Evolutionary conservation across 441 rosid species (phyloP).

Genomic region (Populus trichocarpa): DNA sequence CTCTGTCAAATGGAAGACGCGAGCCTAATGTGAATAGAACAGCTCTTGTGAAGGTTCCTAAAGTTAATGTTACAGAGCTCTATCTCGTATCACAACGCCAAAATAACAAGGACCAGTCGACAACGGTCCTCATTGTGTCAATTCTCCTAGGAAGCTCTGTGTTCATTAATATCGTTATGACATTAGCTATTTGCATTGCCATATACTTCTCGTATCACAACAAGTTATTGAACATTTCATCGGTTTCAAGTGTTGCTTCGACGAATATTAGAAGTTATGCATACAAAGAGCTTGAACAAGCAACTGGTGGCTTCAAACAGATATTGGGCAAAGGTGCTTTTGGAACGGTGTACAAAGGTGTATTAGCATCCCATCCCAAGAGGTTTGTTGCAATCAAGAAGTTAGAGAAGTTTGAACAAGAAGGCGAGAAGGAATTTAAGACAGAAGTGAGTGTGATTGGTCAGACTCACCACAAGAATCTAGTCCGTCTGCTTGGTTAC

Average conservation of each 20-base stretch:
- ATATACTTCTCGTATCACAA: neutral
- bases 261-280: slow-evolving; percentile 12
- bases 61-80: neutral
- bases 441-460: too few relatives aligned
- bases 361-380: neutral
- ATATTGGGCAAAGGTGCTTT: slow-evolving; percentile 42
- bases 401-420: slow-evolving; percentile 14
- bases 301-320: slow-evolving; percentile 36
- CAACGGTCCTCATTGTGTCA: neutral
- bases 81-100: neutral
- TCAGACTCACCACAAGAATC: too few relatives aligned
- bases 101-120: neutral
- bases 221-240: neutral
- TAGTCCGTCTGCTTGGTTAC: neutral
- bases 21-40: neutral
- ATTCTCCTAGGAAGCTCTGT: neutral
- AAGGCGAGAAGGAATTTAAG: slow-evolving; percentile 24
- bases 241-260: neutral
- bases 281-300: slow-evolving; percentile 32
- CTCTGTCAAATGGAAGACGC: slow-evolving; percentile 5
- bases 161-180: neutral
- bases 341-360: slow-evolving; percentile 38
- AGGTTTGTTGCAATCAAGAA: slow-evolving; percentile 28
- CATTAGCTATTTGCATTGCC: neutral
- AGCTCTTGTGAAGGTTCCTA: neutral